phyloP scores from a whole-genome alignment of 345 rosid genomes.

The Brassica nigra region DNA sequence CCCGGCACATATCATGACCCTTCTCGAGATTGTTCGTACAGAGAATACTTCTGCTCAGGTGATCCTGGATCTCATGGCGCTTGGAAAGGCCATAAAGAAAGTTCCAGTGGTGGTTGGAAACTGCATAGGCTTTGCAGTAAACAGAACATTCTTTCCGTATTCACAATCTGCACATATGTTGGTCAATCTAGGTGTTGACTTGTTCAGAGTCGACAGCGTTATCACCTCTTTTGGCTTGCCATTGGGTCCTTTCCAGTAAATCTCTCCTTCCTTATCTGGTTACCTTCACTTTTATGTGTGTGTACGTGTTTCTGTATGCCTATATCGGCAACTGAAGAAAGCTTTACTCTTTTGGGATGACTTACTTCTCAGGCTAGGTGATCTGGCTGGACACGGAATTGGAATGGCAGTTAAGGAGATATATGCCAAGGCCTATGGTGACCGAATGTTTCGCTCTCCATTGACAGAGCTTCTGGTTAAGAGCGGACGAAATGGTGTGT shows the following conservation, averaged over 20 bases:
- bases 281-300: neutral
- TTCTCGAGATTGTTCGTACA: slow-evolving; percentile 88
- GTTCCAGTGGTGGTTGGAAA: slow-evolving; percentile 95
- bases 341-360: neutral
- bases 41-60: slow-evolving; percentile 83
- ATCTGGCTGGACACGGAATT: slow-evolving; percentile 88
- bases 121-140: slow-evolving; percentile 95
- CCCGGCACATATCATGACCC: slow-evolving; percentile 98
- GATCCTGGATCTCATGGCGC: slow-evolving; percentile 85
- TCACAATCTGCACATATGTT: slow-evolving; percentile 69
- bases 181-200: slow-evolving; percentile 79
- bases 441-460: slow-evolving; percentile 64
- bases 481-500: slow-evolving; percentile 79
- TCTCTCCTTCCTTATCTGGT: slow-evolving; percentile 32
- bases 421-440: slow-evolving; percentile 65
- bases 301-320: neutral
- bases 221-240: slow-evolving; percentile 88
- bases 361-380: slow-evolving; percentile 70
- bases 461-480: slow-evolving; percentile 67
- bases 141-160: slow-evolving; percentile 88
- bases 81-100: slow-evolving; percentile 85
- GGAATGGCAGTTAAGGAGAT: slow-evolving; percentile 61
- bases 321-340: slow-evolving; percentile 17
- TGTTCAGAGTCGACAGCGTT: slow-evolving; percentile 82
- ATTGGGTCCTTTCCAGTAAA: slow-evolving; percentile 93